Evolutionary conservation across 2,329 filamentous ascomycete species (phyloP).

Genomic region (Lecanoromycetidae sp.): DNA sequence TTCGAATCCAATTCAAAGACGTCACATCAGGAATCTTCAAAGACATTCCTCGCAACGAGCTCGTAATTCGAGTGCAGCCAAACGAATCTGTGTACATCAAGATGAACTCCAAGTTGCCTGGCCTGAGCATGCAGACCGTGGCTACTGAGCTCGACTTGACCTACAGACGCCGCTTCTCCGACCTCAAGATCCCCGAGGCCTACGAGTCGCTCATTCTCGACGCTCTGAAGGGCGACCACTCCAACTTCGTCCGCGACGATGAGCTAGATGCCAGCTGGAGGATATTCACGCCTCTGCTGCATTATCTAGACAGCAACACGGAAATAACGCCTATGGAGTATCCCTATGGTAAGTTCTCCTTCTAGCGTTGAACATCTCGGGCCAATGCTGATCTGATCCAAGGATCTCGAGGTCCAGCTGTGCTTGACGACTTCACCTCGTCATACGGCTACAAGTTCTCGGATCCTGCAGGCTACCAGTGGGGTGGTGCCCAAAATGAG

Average conservation of each 20-base stretch:
- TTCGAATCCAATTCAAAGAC: constrained; percentile 98
- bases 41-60: constrained; percentile 97
- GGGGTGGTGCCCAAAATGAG: constrained; percentile 65
- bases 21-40: constrained; percentile 99
- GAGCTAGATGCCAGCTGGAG: constrained; percentile 97
- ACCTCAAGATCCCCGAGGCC: constrained; percentile 97
- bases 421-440: constrained; percentile 94
- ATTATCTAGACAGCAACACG: constrained; percentile 98
- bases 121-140: constrained; percentile 98
- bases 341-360: constrained; percentile 67
- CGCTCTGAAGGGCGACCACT: constrained; percentile 96
- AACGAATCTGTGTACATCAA: constrained; percentile 99
- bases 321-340: constrained; percentile 99
- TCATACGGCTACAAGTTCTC: constrained; percentile 99
- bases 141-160: constrained; percentile 97
- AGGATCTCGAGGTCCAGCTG: constrained; percentile 93
- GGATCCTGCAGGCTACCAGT: constrained; percentile 90
- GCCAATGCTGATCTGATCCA: constrained; percentile 14
- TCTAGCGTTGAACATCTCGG: not conserved
- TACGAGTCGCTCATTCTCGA: constrained; percentile 97
- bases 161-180: constrained; percentile 94
- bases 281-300: constrained; percentile 92
- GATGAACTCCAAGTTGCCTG: constrained; percentile 99
- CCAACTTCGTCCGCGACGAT: constrained; percentile 95
- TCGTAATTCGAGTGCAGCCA: constrained; percentile 97